A percentile compares a stretch with the other conserved stretches of the same genome.
phyloP scores from a whole-genome alignment of 2,329 filamentous ascomycete genomes.

The Arthrobotrys musiformis region DNA sequence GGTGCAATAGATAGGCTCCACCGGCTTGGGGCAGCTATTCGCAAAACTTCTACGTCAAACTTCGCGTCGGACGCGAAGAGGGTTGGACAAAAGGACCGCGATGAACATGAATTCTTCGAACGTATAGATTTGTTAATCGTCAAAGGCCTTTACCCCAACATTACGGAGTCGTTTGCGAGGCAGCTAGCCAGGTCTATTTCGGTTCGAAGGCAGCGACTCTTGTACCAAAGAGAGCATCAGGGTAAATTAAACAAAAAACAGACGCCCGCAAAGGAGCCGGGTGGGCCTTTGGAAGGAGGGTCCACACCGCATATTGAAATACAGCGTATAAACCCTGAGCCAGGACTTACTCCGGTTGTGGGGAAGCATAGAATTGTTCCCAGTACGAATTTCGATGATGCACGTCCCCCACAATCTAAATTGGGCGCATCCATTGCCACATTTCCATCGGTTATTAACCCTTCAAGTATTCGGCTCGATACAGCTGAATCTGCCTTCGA shows the following conservation, averaged over 20 bases:
- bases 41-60: slow-evolving; percentile 16
- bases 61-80: not conserved
- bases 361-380: too few relatives aligned
- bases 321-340: too few relatives aligned
- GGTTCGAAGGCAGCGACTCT: slow-evolving; percentile 9
- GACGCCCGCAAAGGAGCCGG: not conserved
- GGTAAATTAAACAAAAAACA: not conserved
- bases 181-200: slow-evolving; percentile 12
- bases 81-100: slow-evolving; percentile 1
- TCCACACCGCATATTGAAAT: not conserved
- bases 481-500: not conserved
- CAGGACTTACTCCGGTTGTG: too few relatives aligned
- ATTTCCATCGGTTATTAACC: slow-evolving; percentile 1
- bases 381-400: too few relatives aligned
- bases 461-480: not conserved
- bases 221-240: slow-evolving; percentile 25
- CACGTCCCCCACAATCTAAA: too few relatives aligned
- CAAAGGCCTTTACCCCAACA: slow-evolving; percentile 15
- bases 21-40: slow-evolving; percentile 21
- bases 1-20: slow-evolving; percentile 14
- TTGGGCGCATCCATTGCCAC: not conserved
- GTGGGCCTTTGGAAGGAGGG: not conserved
- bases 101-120: slow-evolving; percentile 14
- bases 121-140: not conserved
- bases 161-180: not conserved